phyloP scores from a whole-genome alignment of 108 stramenopile genomes.

The Heterococcus sp. region DNA sequence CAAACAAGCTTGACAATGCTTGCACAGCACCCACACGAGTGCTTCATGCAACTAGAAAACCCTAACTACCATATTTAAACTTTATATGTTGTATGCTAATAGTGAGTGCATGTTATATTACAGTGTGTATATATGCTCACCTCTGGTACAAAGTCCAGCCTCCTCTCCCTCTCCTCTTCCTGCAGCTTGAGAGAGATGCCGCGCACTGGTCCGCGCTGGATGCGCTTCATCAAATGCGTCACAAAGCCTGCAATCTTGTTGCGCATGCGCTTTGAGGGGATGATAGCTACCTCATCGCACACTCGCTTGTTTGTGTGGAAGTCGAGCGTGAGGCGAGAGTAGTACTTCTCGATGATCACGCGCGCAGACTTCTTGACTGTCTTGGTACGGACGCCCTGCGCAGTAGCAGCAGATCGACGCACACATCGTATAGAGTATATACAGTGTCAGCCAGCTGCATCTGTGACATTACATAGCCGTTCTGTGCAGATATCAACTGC shows the following conservation, averaged over 20 bases:
- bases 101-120: too few relatives aligned
- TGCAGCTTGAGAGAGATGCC: slow-evolving; percentile 99
- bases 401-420: background rate
- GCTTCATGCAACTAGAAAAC: too few relatives aligned
- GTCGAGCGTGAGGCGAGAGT: slow-evolving; percentile 94
- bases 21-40: too few relatives aligned
- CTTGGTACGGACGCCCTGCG: slow-evolving; percentile 97
- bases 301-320: slow-evolving; percentile 99
- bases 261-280: slow-evolving; percentile 99
- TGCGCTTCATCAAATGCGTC: slow-evolving; percentile 99
- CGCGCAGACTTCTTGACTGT: slow-evolving; percentile 99
- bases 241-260: slow-evolving; percentile 99
- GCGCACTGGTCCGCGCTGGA: slow-evolving; percentile 96
- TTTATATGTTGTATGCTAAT: too few relatives aligned
- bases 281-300: slow-evolving; percentile 85
- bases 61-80: too few relatives aligned
- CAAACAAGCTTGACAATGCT: too few relatives aligned
- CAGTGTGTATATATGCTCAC: too few relatives aligned
- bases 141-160: slow-evolving; percentile 99
- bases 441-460: background rate
- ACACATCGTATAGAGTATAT: background rate
- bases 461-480: background rate
- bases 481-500: too few relatives aligned
- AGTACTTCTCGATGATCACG: slow-evolving; percentile 99
- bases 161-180: slow-evolving; percentile 98